These are phyloP conservation scores for Ceratobasidium sp. DNA, from an alignment of 1,284 basidiomycete species.

Conservation along the genomic window DNA sequence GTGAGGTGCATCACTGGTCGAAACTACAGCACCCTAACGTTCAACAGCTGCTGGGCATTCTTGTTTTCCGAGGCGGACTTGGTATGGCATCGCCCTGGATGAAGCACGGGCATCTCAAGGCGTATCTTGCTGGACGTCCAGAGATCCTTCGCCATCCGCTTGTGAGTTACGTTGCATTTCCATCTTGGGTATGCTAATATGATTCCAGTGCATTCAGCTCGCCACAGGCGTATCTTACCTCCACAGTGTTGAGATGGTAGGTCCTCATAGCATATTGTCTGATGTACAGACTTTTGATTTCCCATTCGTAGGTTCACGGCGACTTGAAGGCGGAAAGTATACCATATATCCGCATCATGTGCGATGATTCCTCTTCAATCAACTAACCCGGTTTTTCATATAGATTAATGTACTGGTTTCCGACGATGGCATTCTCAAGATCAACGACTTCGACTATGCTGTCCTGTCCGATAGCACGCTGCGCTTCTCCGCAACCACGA, in stretches of 20 bases:
- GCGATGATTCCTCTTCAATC: too few relatives aligned
- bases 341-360: too few relatives aligned
- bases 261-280: too few relatives aligned
- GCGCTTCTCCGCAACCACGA: not conserved
- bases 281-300: too few relatives aligned
- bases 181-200: not conserved
- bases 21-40: not conserved
- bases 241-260: not conserved
- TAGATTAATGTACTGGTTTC: not conserved
- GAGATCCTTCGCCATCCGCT: not conserved
- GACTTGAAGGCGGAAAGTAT: not conserved
- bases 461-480: not conserved
- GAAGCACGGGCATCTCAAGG: not conserved
- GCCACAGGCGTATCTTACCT: not conserved
- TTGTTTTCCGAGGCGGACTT: not conserved
- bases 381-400: too few relatives aligned
- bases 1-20: not conserved
- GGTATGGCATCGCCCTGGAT: not conserved
- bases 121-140: not conserved
- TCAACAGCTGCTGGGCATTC: not conserved
- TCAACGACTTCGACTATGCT: not conserved
- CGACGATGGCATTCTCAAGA: not conserved
- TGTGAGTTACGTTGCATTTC: not conserved
- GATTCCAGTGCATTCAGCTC: not conserved
- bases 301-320: not conserved